Base-by-base conservation (phyloP, 306 rosid genomes). In the Malus fusca region DNA sequence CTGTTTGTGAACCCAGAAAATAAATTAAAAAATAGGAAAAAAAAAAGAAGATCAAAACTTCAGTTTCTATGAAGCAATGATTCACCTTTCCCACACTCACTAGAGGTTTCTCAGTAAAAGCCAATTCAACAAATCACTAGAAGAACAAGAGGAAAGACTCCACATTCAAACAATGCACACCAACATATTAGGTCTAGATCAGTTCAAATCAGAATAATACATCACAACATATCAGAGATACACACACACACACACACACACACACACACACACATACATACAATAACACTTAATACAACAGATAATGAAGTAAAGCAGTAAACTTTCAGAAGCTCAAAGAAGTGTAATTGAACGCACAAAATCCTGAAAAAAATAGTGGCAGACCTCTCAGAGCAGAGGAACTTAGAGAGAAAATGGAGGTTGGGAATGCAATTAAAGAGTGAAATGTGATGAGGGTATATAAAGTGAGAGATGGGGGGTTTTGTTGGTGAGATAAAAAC, bases 311-410 rank as follows among this genome's bases (percentile, higher is more conserved):
- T 52, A 55, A 79, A 68, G 23, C 26, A 77, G 10, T 18, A 68
- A 78, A 72, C 42, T 13, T 78, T 2, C 17, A 58, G 26, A 73
- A 75, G 68, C 74, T 23, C 59, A 77, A 18, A n/a, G n/a, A 66
- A 33, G 62, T 12, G 35, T 13, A 62, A 2, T 56, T 60, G 44
- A 46, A 66, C 48, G 58, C 28, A 17, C 8, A 74, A 72, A 40
- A 55, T 61, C 37, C 46, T 60, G 1, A 33, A 69, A 72, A 62
- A 60, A 19, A 15, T 60, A 7, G 73, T 78, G 53, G 52, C 60
- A 82, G 70, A 89, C 95, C 92, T 85, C 90, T 83, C 21, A 66
- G 59, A 70, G 18, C 70, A 68, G 84, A 89, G 90, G 90, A 88
- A 88, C 82, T 84, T 76, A 86, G 91, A 88, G 92, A 76, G 83